phyloP scores from a whole-genome alignment of 306 rosid genomes.

The Ormosia emarginata region DNA sequence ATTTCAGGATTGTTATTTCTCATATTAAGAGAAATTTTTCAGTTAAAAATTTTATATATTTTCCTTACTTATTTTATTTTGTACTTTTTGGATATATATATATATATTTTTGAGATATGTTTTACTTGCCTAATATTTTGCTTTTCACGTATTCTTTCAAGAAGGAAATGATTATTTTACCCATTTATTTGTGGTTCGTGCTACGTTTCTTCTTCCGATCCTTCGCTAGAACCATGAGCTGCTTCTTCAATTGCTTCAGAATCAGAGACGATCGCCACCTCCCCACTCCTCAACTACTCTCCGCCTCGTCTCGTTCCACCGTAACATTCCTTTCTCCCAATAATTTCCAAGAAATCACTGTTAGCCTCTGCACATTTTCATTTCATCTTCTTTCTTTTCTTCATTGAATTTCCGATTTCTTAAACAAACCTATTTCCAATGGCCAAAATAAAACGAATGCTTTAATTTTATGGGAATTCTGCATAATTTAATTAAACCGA shows the following conservation, averaged over 20 bases:
- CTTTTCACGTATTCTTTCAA: too few species aligned
- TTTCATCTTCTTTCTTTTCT: not conserved
- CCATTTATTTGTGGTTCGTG: too few species aligned
- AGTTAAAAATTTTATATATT: too few species aligned
- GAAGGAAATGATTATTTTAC: too few species aligned
- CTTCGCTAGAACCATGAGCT: slow-evolving; percentile 67
- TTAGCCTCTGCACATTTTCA: not conserved
- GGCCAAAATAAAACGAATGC: not conserved
- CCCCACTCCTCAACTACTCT: slow-evolving; percentile 30
- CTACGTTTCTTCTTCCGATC: slow-evolving; percentile 46
- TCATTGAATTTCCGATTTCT: not conserved
- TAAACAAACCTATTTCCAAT: not conserved
- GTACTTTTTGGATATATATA: too few species aligned
- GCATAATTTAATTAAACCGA: not conserved
- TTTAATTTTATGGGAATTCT: too few species aligned
- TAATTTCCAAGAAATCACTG: not conserved
- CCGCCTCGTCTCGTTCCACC: slow-evolving; percentile 38
- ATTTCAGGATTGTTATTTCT: too few species aligned
- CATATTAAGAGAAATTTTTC: too few species aligned
- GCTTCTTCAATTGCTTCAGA: slow-evolving; percentile 80
- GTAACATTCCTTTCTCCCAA: not conserved
- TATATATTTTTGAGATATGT: too few species aligned
- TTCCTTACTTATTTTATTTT: too few species aligned
- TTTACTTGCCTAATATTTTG: too few species aligned
- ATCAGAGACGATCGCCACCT: slow-evolving; percentile 46